phyloP scores from a whole-genome alignment of 129 eudicot genomes.

The Glebionis coronaria region DNA sequence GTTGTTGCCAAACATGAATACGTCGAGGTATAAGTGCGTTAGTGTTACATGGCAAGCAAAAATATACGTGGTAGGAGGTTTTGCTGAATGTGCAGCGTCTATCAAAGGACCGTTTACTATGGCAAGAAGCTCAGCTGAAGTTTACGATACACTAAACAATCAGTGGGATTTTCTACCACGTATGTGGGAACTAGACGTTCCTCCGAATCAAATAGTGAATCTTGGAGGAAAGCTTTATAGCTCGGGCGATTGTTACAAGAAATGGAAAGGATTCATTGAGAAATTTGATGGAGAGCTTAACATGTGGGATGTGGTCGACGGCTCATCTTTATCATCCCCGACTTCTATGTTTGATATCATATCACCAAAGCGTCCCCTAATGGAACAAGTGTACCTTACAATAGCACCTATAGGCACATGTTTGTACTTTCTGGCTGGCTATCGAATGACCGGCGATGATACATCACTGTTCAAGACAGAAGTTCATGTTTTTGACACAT shows the following conservation, averaged over 20 bases:
- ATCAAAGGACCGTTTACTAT: constrained; percentile 34
- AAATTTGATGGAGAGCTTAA: constrained; percentile 45
- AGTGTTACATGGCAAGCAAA: constrained; percentile 58
- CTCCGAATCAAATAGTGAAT: constrained; percentile 60
- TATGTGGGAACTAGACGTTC: constrained; percentile 73
- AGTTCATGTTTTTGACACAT: constrained; percentile 60
- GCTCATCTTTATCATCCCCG: constrained; percentile 45
- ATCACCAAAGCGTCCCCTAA: constrained; percentile 27
- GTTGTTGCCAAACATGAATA: constrained; percentile 53
- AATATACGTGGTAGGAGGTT: constrained; percentile 60
- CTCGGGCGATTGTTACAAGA: constrained; percentile 55
- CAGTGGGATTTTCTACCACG: constrained; percentile 49
- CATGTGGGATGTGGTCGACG: constrained; percentile 53
- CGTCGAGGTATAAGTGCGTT: constrained; percentile 55
- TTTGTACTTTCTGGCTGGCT: constrained; percentile 56
- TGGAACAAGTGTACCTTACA: constrained; percentile 47
- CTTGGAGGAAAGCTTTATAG: constrained; percentile 47
- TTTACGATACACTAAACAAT: constrained; percentile 33
- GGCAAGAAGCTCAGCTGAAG: constrained; percentile 64
- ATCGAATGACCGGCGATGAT: constrained; percentile 41
- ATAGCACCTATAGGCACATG: constrained; percentile 59
- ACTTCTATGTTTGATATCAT: constrained; percentile 32
- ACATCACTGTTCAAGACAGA: constrained; percentile 31
- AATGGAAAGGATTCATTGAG: constrained; percentile 72
- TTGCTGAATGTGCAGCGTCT: constrained; percentile 34